phyloP scores from a whole-genome alignment of 2,329 filamentous ascomycete species.

The Ceratocystis eucalypticola region DNA sequence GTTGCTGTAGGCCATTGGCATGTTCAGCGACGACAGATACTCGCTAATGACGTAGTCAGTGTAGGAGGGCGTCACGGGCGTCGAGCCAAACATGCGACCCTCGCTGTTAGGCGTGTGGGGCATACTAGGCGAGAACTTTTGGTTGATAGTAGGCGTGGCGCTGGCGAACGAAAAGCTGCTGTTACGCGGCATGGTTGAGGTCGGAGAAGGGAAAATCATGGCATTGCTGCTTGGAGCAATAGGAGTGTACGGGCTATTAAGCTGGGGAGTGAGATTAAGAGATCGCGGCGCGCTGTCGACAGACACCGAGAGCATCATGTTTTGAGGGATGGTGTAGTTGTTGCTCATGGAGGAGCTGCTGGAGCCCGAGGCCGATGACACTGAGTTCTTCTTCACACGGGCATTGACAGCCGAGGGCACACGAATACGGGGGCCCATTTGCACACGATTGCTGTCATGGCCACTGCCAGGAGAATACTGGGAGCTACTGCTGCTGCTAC shows the following conservation, averaged over 20 bases:
- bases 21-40: not conserved
- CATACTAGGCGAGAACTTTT: not conserved
- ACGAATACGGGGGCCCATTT: not conserved
- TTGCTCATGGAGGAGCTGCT: not conserved
- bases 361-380: not conserved
- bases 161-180: not conserved
- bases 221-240: not conserved
- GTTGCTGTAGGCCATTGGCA: not conserved
- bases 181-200: conserved; percentile 1
- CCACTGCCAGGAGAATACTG: not conserved
- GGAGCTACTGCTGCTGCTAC: not conserved
- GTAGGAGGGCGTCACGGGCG: not conserved
- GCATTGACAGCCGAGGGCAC: not conserved
- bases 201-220: not conserved
- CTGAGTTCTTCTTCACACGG: conserved; percentile 2
- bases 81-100: not conserved
- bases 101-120: conserved; percentile 3
- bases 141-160: not conserved
- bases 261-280: not conserved
- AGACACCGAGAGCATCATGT: conserved; percentile 1
- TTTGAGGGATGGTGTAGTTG: not conserved
- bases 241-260: not conserved
- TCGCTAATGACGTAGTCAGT: not conserved
- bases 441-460: not conserved
- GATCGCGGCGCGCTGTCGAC: not conserved